Evolutionary conservation across 768 basidiomycete genomes (phyloP), one percentile per base, ranked within the genome.

Genomic region (Neoboletus subvelutipes): DNA sequence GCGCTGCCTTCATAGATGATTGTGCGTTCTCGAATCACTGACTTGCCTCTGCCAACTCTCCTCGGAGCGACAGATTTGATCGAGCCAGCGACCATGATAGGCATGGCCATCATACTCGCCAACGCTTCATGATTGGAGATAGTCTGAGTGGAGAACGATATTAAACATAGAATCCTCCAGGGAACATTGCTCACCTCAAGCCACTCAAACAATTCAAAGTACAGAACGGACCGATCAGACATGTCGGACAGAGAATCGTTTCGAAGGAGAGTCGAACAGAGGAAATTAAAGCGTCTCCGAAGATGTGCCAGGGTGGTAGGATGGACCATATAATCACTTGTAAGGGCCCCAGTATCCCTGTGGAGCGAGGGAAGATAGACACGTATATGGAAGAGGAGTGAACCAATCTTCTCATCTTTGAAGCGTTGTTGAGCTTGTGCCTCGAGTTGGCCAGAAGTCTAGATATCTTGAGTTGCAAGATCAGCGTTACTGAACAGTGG

Each of bases 91-190:
- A 86, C 85, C 93, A 94, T 94, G 67, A 92, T 92, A 7, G 94
- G 93, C 92, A 95, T 96, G 2, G 92, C 93, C 85, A 96, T 92
- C 89, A 95, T 94, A 58, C 90, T 92, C 17, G 92, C 92, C 40
- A 97, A 74, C 6, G 92, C 89, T 77, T 96, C 95, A 60, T 97
- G 94, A 62, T 87, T 87, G 7, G 94, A 95, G 45, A 98, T 89
- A 1, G 91, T 93, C 94, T 97, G 54, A 18, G 52, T 9, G 24
- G 45, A 52, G 15, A 70, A 48, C 9, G 24, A 49, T 34, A 20
- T 52, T 31, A 55, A 54, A 46, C 18, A 39, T 18, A 40, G 36
- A 41, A 18, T 40, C 26, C 33, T n/a, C n/a, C 37, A 18, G 52
- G 10, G 8, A 54, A 45, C 5, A 13, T 1, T 26, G 20, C 64